These are phyloP conservation scores for Dioscorea cayenensis DNA, from an alignment of 116 monocot species.

Conservation along the genomic window DNA sequence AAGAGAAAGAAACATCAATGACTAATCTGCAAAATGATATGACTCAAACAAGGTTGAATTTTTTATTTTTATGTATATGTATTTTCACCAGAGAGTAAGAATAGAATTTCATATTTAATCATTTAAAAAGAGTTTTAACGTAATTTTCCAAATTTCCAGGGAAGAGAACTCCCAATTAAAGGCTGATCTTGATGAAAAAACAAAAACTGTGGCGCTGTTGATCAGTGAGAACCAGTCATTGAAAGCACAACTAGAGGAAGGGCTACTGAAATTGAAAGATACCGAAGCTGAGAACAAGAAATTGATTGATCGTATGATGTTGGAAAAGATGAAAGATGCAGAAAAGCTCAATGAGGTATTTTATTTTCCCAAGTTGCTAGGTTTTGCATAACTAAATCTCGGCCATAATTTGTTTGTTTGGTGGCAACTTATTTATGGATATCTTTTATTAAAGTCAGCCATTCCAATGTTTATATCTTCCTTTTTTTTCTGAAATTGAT, in stretches of 20 bases:
- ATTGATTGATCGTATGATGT: constrained; percentile 87
- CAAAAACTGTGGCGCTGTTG: constrained; percentile 56
- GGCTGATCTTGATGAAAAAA: constrained; percentile 61
- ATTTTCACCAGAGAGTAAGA: neutral
- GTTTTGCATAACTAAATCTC: neutral
- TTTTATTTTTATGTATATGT: neutral
- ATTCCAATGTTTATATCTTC: neutral
- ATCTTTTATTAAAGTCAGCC: neutral
- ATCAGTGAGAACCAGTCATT: constrained; percentile 58
- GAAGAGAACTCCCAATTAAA: constrained; percentile 71
- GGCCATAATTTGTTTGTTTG: neutral
- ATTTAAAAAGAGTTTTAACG: neutral
- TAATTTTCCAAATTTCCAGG: constrained; percentile 25
- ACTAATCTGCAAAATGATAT: constrained; percentile 54
- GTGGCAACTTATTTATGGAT: neutral
- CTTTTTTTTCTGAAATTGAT: no score
- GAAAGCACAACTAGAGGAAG: constrained; percentile 61
- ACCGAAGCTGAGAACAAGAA: constrained; percentile 69
- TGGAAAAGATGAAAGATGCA: constrained; percentile 96
- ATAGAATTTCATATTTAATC: neutral
- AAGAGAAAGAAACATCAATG: constrained; percentile 57
- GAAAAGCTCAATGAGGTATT: constrained; percentile 95
- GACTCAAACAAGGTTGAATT: constrained; percentile 43
- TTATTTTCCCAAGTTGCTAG: neutral
- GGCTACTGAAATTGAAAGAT: constrained; percentile 32